Evolutionary conservation across 2,329 filamentous ascomycete genomes (phyloP).

Genomic region (Fusarium sp.): DNA sequence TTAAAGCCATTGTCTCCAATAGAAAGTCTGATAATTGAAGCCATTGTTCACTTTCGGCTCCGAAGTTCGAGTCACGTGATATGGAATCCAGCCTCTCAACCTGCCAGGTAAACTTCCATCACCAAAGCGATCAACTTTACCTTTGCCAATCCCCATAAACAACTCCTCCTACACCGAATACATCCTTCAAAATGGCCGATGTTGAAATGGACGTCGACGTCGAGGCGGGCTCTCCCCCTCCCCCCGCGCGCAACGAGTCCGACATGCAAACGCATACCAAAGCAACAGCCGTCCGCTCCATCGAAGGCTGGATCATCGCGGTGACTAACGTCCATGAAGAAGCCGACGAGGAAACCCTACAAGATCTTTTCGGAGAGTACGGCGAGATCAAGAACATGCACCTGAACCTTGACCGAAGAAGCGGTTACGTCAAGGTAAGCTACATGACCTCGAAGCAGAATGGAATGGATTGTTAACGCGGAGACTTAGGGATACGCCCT

Average conservation of each 20-base stretch:
- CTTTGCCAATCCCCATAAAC: not conserved
- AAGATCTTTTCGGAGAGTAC: constrained; percentile 84
- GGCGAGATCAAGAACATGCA: constrained; percentile 91
- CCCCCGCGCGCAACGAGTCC: constrained; percentile 62
- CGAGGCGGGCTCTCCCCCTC: constrained; percentile 51
- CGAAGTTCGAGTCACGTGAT: constrained; percentile 26
- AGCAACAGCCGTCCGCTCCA: constrained; percentile 84
- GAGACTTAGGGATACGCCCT: constrained; percentile 77
- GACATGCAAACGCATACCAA: constrained; percentile 79
- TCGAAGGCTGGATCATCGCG: constrained; percentile 90
- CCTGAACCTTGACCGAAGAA: constrained; percentile 82
- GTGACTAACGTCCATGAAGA: constrained; percentile 91
- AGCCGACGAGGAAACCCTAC: constrained; percentile 83
- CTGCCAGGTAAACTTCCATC: not conserved
- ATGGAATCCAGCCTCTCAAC: constrained; percentile 14
- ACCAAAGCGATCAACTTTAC: constrained; percentile 1
- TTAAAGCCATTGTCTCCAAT: not conserved
- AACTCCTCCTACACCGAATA: not conserved
- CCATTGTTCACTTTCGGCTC: not conserved
- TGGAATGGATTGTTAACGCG: not conserved
- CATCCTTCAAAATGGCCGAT: constrained; percentile 59
- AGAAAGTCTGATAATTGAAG: not conserved
- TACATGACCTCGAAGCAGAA: not conserved
- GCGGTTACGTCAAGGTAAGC: constrained; percentile 84
- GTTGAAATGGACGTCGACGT: constrained; percentile 69